phyloP scores from a whole-genome alignment of 192 early-diverging fungal species.

The Chytriomyces sp. region DNA sequence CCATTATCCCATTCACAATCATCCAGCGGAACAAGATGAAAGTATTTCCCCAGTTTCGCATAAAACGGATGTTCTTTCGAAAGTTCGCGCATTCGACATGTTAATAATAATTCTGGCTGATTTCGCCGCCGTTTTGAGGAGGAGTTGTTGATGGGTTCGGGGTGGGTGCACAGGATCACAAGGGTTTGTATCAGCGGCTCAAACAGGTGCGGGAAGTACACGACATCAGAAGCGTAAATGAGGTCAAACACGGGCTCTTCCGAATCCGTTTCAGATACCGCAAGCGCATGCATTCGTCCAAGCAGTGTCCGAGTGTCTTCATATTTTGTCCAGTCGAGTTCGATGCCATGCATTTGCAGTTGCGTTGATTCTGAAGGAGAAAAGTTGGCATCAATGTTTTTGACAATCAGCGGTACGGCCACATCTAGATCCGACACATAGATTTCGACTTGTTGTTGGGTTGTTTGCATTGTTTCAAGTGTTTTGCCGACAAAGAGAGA shows the following conservation, averaged over 20 bases:
- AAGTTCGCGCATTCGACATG: conserved; percentile 20
- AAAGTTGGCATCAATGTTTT: conserved; percentile 21
- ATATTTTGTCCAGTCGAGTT: conserved; percentile 22
- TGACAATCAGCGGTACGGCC: conserved; percentile 21
- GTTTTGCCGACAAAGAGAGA: conserved; percentile 27
- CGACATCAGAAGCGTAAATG: conserved; percentile 30
- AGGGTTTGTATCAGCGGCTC: conserved; percentile 28
- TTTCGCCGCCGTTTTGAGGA: background rate
- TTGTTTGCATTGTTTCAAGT: background rate
- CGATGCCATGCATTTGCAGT: background rate
- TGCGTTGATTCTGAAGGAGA: background rate
- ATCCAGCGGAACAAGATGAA: conserved; percentile 1
- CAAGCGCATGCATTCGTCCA: background rate
- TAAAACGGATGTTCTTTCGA: conserved; percentile 31
- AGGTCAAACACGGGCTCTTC: conserved; percentile 5
- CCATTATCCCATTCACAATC: conserved; percentile 21
- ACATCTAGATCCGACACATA: conserved; percentile 31
- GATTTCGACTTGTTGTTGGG: background rate
- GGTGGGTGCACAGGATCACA: background rate
- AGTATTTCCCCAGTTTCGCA: conserved; percentile 29
- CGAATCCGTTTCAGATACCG: background rate
- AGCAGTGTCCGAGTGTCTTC: background rate
- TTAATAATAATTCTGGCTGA: conserved; percentile 20
- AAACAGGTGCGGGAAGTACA: conserved; percentile 38
- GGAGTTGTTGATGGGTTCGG: background rate